A percentile compares a stretch with the other conserved stretches of the same genome.
Conservation (phyloP, 768 basidiomycete species). For the Clavulina sp. region DNA sequence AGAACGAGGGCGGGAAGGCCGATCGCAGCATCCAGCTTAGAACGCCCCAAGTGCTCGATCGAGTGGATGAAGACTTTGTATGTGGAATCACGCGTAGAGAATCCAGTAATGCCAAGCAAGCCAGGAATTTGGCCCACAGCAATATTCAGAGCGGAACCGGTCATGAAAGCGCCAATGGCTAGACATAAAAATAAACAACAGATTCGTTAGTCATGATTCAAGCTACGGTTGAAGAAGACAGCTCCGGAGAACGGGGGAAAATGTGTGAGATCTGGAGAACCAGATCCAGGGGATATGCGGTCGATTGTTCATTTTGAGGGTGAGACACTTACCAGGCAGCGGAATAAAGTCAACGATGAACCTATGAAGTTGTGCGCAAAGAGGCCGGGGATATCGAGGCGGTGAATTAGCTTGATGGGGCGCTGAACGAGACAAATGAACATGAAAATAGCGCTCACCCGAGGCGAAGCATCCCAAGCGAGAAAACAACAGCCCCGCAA, state of each 20-base stretch:
- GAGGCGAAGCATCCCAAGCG: constrained; percentile 70
- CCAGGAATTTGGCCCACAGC: constrained; percentile 76
- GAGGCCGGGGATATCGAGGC: no score
- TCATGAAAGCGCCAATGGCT: constrained; percentile 50
- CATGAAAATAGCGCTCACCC: background rate
- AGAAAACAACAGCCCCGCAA: constrained; percentile 80
- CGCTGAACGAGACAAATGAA: background rate
- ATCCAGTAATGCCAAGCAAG: constrained; percentile 35
- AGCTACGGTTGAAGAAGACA: no score
- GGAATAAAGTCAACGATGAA: constrained; percentile 92
- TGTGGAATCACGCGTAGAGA: constrained; percentile 67
- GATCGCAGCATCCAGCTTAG: constrained; percentile 73
- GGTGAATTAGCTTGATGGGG: no score
- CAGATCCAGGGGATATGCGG: no score
- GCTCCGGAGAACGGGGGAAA: no score
- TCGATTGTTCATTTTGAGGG: no score
- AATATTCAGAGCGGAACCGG: constrained; percentile 91
- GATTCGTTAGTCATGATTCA: no score
- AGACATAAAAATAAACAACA: background rate
- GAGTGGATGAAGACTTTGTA: constrained; percentile 87
- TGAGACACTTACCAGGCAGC: constrained; percentile 65
- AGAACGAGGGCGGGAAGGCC: constrained; percentile 57
- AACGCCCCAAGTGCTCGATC: constrained; percentile 58
- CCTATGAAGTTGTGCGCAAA: no score
- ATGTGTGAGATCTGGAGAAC: background rate